phyloP scores from a whole-genome alignment of 2,329 filamentous ascomycete species.

The Mycosphaerella sp. region DNA sequence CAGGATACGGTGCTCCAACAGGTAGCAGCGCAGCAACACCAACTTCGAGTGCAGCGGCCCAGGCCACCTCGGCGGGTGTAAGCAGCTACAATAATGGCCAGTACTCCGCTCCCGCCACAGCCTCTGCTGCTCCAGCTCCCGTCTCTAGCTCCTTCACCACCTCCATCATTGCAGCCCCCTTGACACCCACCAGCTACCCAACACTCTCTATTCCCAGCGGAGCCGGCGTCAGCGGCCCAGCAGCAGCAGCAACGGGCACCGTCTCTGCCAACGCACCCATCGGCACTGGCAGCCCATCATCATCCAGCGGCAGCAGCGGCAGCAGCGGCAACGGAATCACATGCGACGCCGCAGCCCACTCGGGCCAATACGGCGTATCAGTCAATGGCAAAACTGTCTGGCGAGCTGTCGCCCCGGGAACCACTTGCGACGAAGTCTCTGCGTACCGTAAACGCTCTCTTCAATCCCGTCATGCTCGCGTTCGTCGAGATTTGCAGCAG shows the following conservation, averaged over 20 bases:
- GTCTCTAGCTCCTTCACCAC: background rate
- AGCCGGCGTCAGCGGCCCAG: conserved; percentile 11
- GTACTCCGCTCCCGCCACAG: background rate
- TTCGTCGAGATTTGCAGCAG: too few relatives aligned
- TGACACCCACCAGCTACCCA: background rate
- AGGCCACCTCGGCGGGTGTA: conserved; percentile 12
- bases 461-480: too few relatives aligned
- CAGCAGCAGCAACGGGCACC: background rate
- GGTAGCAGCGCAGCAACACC: conserved; percentile 1
- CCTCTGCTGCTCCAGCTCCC: conserved; percentile 7
- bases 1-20: conserved; percentile 3
- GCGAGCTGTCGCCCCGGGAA: conserved; percentile 41
- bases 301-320: too few relatives aligned
- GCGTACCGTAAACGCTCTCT: conserved; percentile 32
- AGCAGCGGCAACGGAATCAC: conserved; percentile 1
- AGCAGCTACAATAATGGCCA: conserved; percentile 3
- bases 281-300: conserved; percentile 7
- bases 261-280: conserved; percentile 10
- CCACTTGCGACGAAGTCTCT: conserved; percentile 32
- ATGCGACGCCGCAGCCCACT: conserved; percentile 11
- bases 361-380: conserved; percentile 39
- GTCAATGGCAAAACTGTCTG: conserved; percentile 38
- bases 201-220: conserved; percentile 8
- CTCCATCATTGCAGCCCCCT: background rate
- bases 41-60: conserved; percentile 9